Conservation (phyloP, 2,329 filamentous ascomycete genomes). For the Ceratocystis harringtonii region DNA sequence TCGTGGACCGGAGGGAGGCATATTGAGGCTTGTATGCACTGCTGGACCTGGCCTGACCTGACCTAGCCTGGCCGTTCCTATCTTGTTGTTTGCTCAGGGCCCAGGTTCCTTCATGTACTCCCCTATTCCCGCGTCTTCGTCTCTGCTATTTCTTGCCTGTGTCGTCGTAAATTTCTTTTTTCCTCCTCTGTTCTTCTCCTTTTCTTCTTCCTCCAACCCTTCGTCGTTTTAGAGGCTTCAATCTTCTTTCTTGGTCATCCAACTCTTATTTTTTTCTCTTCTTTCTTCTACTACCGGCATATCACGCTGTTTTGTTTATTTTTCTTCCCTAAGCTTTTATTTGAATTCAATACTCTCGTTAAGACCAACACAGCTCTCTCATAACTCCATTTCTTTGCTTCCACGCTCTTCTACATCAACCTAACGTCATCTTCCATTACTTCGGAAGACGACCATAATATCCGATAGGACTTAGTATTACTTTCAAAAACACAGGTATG, state of each 20-base stretch:
- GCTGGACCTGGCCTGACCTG: background rate
- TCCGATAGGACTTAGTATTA: conserved; percentile 12
- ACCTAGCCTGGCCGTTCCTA: background rate
- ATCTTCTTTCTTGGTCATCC: conserved; percentile 19
- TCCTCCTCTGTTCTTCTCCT: conserved; percentile 20
- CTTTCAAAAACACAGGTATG: conserved; percentile 8
- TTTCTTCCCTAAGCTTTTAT: conserved; percentile 21
- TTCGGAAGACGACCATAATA: conserved; percentile 17
- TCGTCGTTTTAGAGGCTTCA: conserved; percentile 15
- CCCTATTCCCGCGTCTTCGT: conserved; percentile 11
- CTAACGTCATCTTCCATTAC: conserved; percentile 14
- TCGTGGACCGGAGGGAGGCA: background rate
- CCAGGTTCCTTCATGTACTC: conserved; percentile 18
- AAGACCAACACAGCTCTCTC: conserved; percentile 19
- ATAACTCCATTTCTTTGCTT: conserved; percentile 11
- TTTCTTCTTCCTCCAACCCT: conserved; percentile 17
- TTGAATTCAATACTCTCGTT: conserved; percentile 21
- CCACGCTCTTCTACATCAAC: conserved; percentile 16
- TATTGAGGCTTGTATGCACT: background rate
- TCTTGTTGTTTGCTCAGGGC: background rate
- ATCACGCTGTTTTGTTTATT: conserved; percentile 18
- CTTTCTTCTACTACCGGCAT: conserved; percentile 21
- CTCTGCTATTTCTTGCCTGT: conserved; percentile 11
- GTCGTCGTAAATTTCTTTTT: conserved; percentile 20
- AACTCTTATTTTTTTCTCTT: conserved; percentile 19